Conservation (phyloP, 116 monocot species). For the Zostera marina region DNA sequence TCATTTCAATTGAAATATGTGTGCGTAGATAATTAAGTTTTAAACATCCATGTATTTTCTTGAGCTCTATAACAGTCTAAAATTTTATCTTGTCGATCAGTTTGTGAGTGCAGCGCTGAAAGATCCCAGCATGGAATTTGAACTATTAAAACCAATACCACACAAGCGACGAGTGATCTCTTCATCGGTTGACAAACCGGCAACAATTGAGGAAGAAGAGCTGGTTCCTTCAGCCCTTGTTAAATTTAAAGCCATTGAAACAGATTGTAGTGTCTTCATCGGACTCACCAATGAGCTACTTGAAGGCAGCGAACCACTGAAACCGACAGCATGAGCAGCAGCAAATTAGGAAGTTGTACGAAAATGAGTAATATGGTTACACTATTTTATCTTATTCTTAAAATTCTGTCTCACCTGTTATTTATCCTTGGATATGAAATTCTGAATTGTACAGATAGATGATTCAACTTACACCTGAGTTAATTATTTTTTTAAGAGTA, state of each 20-base stretch:
- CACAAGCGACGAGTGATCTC: slow-evolving; percentile 36
- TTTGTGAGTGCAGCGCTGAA: slow-evolving; percentile 76
- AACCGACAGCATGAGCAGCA: neutral
- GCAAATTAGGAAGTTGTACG: neutral
- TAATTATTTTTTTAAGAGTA: too few species aligned
- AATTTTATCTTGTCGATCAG: slow-evolving; percentile 9
- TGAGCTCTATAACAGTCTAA: too few species aligned
- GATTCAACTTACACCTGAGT: too few species aligned
- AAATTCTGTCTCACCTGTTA: too few species aligned
- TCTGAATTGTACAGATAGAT: too few species aligned
- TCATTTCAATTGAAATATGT: neutral
- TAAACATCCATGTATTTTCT: neutral
- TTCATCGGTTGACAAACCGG: slow-evolving; percentile 21
- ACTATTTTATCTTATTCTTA: neutral
- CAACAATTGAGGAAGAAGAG: slow-evolving; percentile 59
- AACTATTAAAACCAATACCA: slow-evolving; percentile 40
- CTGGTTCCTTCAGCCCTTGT: slow-evolving; percentile 78
- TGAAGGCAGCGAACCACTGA: slow-evolving; percentile 50
- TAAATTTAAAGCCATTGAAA: slow-evolving; percentile 68
- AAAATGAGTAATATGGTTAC: neutral
- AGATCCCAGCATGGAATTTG: slow-evolving; percentile 69
- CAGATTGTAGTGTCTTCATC: slow-evolving; percentile 53
- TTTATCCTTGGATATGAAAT: too few species aligned
- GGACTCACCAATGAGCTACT: slow-evolving; percentile 62
- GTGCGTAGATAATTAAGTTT: neutral